Conservation (phyloP, 768 basidiomycete genomes). For the Lactarius evosmus region DNA sequence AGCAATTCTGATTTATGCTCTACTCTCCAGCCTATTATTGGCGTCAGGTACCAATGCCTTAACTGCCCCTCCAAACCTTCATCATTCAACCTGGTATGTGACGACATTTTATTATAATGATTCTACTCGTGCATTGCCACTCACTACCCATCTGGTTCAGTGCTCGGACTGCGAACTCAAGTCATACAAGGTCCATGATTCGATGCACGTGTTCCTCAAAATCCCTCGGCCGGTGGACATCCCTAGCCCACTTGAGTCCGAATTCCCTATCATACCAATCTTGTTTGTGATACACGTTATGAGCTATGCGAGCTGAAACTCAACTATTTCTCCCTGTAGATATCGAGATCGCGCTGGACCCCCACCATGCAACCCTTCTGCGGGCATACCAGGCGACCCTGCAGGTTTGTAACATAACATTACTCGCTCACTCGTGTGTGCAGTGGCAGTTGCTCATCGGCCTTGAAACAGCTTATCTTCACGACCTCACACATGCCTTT, state of each 20-base stretch:
- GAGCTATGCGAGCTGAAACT: neutral
- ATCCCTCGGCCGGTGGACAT: constrained; percentile 71
- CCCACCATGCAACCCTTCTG: constrained; percentile 33
- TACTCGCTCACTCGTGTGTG: neutral
- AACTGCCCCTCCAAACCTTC: constrained; percentile 76
- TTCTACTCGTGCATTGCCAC: neutral
- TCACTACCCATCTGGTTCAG: constrained; percentile 38
- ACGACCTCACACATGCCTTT: constrained; percentile 53
- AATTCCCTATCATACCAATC: constrained; percentile 61
- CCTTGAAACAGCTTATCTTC: constrained; percentile 55
- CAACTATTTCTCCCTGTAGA: constrained; percentile 37
- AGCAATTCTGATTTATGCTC: neutral
- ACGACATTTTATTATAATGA: constrained; percentile 10
- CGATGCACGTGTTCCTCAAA: constrained; percentile 86
- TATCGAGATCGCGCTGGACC: constrained; percentile 66
- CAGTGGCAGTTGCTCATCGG: neutral
- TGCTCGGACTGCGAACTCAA: constrained; percentile 75
- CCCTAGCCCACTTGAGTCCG: constrained; percentile 46
- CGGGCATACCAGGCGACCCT: constrained; percentile 44
- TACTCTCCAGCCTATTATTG: constrained; percentile 60
- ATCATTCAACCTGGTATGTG: constrained; percentile 69
- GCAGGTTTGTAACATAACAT: constrained; percentile 43
- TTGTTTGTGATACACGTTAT: constrained; percentile 45
- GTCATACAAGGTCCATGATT: constrained; percentile 79
- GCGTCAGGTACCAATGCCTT: constrained; percentile 85